phyloP scores from a whole-genome alignment of 2,329 filamentous ascomycete species.

The Escovopsis sp. region DNA sequence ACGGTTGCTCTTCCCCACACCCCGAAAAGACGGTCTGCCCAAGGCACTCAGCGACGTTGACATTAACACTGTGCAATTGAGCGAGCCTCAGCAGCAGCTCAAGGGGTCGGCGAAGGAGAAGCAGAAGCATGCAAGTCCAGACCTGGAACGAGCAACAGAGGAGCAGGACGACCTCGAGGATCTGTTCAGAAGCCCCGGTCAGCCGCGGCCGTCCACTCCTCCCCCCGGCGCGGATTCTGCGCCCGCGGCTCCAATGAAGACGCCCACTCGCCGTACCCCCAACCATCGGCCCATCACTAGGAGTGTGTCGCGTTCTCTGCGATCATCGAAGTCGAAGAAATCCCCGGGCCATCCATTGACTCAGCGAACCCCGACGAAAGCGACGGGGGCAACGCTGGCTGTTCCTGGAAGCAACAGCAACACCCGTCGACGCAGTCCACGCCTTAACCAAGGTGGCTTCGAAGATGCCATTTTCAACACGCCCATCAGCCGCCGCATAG shows the following conservation, averaged over 20 bases:
- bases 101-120: slow-evolving; percentile 25
- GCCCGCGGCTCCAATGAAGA: slow-evolving; percentile 40
- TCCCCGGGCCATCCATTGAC: slow-evolving; percentile 30
- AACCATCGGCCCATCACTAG: slow-evolving; percentile 46
- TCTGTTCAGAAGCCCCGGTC: slow-evolving; percentile 46
- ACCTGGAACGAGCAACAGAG: slow-evolving; percentile 9
- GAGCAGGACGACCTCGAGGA: slow-evolving; percentile 42
- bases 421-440: slow-evolving; percentile 29
- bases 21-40: slow-evolving; percentile 47
- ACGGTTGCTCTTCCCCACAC: slow-evolving; percentile 63
- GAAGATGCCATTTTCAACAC: slow-evolving; percentile 28
- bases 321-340: slow-evolving; percentile 27
- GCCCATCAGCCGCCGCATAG: slow-evolving; percentile 48
- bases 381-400: slow-evolving; percentile 18
- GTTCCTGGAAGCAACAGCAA: slow-evolving; percentile 19
- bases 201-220: slow-evolving; percentile 34
- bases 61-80: slow-evolving; percentile 35
- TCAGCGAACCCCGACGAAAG: slow-evolving; percentile 36
- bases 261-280: slow-evolving; percentile 46
- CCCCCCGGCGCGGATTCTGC: slow-evolving; percentile 29
- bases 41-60: slow-evolving; percentile 47
- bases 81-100: slow-evolving; percentile 19
- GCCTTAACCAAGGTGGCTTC: slow-evolving; percentile 23
- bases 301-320: slow-evolving; percentile 43
- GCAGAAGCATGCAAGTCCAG: slow-evolving; percentile 33